Conservation (phyloP, 768 basidiomycete genomes). For the Mycena pura region DNA sequence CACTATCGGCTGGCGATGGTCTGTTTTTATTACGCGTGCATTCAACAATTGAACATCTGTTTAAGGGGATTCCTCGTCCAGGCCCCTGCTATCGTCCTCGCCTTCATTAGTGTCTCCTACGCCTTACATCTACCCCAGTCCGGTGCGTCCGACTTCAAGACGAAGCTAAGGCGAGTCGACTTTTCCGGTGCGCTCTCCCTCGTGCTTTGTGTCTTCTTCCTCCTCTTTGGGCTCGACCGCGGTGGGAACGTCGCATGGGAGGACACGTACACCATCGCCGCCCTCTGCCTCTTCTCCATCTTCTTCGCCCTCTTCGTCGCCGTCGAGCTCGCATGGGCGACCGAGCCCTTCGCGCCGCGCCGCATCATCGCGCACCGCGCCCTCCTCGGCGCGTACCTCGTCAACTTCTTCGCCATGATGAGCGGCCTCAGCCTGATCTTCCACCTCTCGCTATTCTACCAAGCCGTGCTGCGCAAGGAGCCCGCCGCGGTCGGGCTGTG, state of each 20-base stretch:
- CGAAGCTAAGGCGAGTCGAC: constrained; percentile 67
- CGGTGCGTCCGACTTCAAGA: constrained; percentile 47
- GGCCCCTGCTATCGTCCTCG: constrained; percentile 61
- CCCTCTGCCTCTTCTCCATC: constrained; percentile 42
- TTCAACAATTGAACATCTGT: neutral
- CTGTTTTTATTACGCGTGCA: neutral
- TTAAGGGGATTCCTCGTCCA: constrained; percentile 65
- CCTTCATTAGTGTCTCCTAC: constrained; percentile 58
- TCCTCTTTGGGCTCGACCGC: constrained; percentile 64
- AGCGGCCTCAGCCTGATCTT: constrained; percentile 54
- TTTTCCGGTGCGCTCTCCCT: constrained; percentile 64
- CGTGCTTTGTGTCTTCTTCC: constrained; percentile 58
- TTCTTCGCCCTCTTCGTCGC: constrained; percentile 47
- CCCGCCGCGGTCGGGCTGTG: constrained; percentile 59
- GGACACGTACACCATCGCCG: constrained; percentile 44
- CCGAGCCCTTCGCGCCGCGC: constrained; percentile 66
- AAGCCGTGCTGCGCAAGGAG: constrained; percentile 57
- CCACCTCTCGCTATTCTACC: constrained; percentile 62
- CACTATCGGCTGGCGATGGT: constrained; percentile 74
- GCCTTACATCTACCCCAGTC: constrained; percentile 60
- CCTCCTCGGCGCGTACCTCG: constrained; percentile 61
- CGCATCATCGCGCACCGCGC: constrained; percentile 57
- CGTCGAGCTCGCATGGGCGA: constrained; percentile 56
- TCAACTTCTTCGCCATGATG: constrained; percentile 63
- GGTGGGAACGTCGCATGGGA: constrained; percentile 59